phyloP scores from a whole-genome alignment of 2,329 filamentous ascomycete genomes.

The Fusarium chaquense region DNA sequence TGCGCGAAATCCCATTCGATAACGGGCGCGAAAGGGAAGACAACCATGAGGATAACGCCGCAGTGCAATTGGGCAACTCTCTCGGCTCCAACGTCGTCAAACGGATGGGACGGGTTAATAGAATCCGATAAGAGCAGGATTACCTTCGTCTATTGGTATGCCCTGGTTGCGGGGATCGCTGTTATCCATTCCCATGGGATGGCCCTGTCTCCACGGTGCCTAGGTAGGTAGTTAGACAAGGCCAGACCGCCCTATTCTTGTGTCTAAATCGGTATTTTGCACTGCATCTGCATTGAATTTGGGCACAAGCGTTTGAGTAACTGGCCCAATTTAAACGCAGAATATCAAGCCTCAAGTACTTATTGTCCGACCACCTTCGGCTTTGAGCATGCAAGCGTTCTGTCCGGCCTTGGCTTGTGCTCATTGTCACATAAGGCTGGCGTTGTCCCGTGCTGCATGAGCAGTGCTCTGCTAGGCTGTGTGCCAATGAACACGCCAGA shows the following conservation, averaged over 20 bases:
- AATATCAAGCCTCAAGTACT: background rate
- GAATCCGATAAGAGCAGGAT: conserved; percentile 2
- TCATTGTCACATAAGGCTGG: conserved; percentile 27
- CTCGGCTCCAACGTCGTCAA: conserved; percentile 4
- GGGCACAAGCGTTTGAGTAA: conserved; percentile 1
- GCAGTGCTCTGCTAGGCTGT: background rate
- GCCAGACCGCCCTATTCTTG: conserved; percentile 29
- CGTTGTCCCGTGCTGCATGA: conserved; percentile 2
- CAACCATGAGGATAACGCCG: background rate
- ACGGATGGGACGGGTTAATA: conserved; percentile 20
- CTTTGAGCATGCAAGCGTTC: conserved; percentile 25
- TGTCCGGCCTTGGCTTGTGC: conserved; percentile 13
- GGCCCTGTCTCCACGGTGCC: conserved; percentile 11
- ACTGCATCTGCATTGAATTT: background rate
- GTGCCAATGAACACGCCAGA: background rate
- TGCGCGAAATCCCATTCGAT: background rate
- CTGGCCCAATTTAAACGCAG: background rate
- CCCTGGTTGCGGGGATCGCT: conserved; percentile 30
- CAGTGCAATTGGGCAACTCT: conserved; percentile 3
- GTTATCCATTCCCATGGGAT: conserved; percentile 37
- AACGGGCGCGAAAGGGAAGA: background rate
- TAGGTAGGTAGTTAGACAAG: conserved; percentile 6
- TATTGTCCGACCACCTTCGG: conserved; percentile 11
- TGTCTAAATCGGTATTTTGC: conserved; percentile 25
- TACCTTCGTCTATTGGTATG: conserved; percentile 5